A percentile compares a stretch with the other conserved stretches of the same genome.
Evolutionary conservation across 202 grass and related monocot species (phyloP).

Genomic region (Schoenoplectus tabernaemontani): DNA sequence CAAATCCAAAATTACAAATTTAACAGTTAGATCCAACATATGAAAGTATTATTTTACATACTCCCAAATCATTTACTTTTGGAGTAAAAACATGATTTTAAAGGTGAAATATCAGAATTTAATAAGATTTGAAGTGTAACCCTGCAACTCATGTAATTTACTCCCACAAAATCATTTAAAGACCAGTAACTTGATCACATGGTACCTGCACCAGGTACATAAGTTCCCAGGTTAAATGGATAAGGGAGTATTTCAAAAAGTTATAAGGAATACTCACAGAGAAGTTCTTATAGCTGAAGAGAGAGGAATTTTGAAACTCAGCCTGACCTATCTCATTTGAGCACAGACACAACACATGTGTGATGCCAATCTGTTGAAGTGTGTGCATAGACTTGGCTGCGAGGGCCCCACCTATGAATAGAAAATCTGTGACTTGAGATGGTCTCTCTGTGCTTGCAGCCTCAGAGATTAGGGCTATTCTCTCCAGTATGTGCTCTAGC

Average conservation of each 20-base stretch:
- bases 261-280: conserved; percentile 21
- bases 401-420: conserved; percentile 85
- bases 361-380: conserved; percentile 67
- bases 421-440: conserved; percentile 60
- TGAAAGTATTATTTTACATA: background rate
- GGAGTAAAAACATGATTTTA: background rate
- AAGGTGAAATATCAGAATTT: background rate
- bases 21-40: background rate
- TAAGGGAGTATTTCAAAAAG: background rate
- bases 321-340: conserved; percentile 90
- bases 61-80: background rate
- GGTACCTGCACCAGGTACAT: background rate
- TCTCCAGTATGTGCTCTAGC: conserved; percentile 94
- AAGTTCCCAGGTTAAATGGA: background rate
- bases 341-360: conserved; percentile 87
- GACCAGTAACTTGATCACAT: background rate
- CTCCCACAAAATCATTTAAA: background rate
- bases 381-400: conserved; percentile 77
- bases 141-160: background rate
- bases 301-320: conserved; percentile 60
- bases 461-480: conserved; percentile 86
- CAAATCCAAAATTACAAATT: background rate
- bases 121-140: background rate
- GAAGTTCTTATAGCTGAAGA: conserved; percentile 84
- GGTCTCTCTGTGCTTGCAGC: conserved; percentile 84